These are phyloP conservation scores for Leccinum olivaceopallidum DNA, from an alignment of 768 basidiomycete genomes.

Conservation along the genomic window DNA sequence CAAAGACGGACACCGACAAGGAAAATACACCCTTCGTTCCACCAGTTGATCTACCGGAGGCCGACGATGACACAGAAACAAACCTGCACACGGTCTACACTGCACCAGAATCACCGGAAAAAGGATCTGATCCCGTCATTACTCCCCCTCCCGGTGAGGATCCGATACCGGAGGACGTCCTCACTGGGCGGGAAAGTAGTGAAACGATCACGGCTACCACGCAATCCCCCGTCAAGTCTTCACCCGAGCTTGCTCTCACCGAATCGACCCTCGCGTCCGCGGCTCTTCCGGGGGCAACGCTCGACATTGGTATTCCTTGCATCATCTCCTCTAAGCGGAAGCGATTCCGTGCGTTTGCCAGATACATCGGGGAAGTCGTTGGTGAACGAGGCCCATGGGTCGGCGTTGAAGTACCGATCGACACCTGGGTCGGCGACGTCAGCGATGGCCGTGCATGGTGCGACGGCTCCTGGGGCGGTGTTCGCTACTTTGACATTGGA, in stretches of 20 bases:
- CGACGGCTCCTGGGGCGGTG: constrained; percentile 80
- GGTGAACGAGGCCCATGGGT: constrained; percentile 88
- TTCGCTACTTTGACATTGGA: constrained; percentile 82
- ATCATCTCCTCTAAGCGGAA: constrained; percentile 83
- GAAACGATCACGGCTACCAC: constrained; percentile 30
- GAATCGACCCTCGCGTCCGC: constrained; percentile 27
- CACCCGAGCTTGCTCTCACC: constrained; percentile 19
- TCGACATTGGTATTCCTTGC: constrained; percentile 88
- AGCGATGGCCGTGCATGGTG: constrained; percentile 77
- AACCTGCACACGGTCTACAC: constrained; percentile 23
- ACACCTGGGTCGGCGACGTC: constrained; percentile 48
- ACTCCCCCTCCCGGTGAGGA: constrained; percentile 17
- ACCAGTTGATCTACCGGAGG: constrained; percentile 36
- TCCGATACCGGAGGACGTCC: constrained; percentile 16
- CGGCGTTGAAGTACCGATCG: constrained; percentile 83
- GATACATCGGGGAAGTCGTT: constrained; percentile 85
- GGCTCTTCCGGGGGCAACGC: constrained; percentile 55
- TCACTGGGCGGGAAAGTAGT: constrained; percentile 24
- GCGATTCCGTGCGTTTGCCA: constrained; percentile 82
- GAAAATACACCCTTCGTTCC: constrained; percentile 14
- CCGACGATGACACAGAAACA: constrained; percentile 39
- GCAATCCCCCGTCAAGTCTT: constrained; percentile 21
- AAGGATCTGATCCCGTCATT: constrained; percentile 6
- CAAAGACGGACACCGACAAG: constrained; percentile 32
- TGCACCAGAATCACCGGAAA: constrained; percentile 17